Evolutionary conservation across 768 basidiomycete genomes (phyloP).

Genomic region (Kwoniella sp.): DNA sequence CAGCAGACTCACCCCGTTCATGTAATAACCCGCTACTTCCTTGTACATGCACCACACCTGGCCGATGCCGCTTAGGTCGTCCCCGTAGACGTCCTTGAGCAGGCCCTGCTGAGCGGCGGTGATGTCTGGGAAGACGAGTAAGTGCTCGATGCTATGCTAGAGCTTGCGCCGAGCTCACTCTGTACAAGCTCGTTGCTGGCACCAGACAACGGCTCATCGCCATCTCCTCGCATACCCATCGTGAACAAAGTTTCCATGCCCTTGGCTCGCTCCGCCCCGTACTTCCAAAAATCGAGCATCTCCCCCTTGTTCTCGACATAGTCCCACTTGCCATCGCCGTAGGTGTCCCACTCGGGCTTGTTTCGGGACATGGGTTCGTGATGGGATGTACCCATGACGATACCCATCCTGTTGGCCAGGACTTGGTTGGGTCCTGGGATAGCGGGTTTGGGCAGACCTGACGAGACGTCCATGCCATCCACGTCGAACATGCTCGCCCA

Average conservation of each 20-base stretch:
- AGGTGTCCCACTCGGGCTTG: slow-evolving; percentile 61
- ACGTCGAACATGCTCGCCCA: slow-evolving; percentile 35
- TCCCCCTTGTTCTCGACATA: slow-evolving; percentile 55
- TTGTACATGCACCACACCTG: slow-evolving; percentile 62
- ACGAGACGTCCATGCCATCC: slow-evolving; percentile 12
- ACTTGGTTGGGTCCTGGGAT: slow-evolving; percentile 60
- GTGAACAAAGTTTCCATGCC: slow-evolving; percentile 64
- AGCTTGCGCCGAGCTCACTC: slow-evolving; percentile 27
- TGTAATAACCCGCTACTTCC: slow-evolving; percentile 65
- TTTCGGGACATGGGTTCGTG: slow-evolving; percentile 74
- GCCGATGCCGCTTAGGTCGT: slow-evolving; percentile 53
- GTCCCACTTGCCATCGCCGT: slow-evolving; percentile 62
- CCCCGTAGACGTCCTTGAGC: slow-evolving; percentile 57
- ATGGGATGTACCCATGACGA: slow-evolving; percentile 69
- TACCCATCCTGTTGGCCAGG: slow-evolving; percentile 62
- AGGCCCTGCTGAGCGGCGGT: slow-evolving; percentile 62
- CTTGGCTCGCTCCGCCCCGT: slow-evolving; percentile 60
- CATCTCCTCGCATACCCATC: slow-evolving; percentile 62
- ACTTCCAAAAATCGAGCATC: slow-evolving; percentile 63
- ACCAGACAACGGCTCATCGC: slow-evolving; percentile 47
- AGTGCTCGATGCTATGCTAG: too few relatives aligned
- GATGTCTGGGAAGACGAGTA: slow-evolving; percentile 54
- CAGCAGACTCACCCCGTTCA: slow-evolving; percentile 25
- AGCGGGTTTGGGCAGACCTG: slow-evolving; percentile 58
- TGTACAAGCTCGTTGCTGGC: slow-evolving; percentile 38